phyloP scores from a whole-genome alignment of 306 rosid species.

The Cicer pinnatifidum region DNA sequence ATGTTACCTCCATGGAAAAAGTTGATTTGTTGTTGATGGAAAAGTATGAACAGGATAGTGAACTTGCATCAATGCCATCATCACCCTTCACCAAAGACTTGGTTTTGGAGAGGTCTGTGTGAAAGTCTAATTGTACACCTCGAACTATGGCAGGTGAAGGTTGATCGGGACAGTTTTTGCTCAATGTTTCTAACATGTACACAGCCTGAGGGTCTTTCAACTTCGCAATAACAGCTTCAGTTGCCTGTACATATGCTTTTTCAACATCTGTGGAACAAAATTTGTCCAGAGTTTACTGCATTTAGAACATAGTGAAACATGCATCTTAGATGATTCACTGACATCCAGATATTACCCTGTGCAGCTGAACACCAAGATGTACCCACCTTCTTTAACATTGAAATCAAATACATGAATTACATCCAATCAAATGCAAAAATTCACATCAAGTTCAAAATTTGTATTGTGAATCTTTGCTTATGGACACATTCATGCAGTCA shows the following conservation, averaged over 20 bases:
- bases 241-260: slow-evolving; percentile 57
- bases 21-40: slow-evolving; percentile 52
- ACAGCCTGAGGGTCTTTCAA: slow-evolving; percentile 65
- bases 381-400: slow-evolving; percentile 5
- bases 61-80: slow-evolving; percentile 51
- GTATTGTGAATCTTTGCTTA: neutral
- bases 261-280: slow-evolving; percentile 60
- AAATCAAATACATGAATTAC: neutral
- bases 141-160: slow-evolving; percentile 66
- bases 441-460: neutral
- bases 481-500: neutral
- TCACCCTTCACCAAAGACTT: slow-evolving; percentile 47
- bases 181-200: slow-evolving; percentile 58
- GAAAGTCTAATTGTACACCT: slow-evolving; percentile 67
- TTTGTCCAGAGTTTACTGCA: slow-evolving; percentile 28
- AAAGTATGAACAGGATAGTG: slow-evolving; percentile 61
- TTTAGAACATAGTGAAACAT: slow-evolving; percentile 28
- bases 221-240: slow-evolving; percentile 67
- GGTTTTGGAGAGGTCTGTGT: slow-evolving; percentile 52
- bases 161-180: slow-evolving; percentile 54
- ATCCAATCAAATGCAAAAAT: slow-evolving; percentile 20
- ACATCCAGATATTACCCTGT: slow-evolving; percentile 3
- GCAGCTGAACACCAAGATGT: neutral
- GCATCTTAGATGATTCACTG: slow-evolving; percentile 2
- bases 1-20: slow-evolving; percentile 68